Evolutionary conservation across 2,329 filamentous ascomycete genomes (phyloP), one percentile per base, ranked within the genome.

Genomic region (Chaetomiaceae sp.): DNA sequence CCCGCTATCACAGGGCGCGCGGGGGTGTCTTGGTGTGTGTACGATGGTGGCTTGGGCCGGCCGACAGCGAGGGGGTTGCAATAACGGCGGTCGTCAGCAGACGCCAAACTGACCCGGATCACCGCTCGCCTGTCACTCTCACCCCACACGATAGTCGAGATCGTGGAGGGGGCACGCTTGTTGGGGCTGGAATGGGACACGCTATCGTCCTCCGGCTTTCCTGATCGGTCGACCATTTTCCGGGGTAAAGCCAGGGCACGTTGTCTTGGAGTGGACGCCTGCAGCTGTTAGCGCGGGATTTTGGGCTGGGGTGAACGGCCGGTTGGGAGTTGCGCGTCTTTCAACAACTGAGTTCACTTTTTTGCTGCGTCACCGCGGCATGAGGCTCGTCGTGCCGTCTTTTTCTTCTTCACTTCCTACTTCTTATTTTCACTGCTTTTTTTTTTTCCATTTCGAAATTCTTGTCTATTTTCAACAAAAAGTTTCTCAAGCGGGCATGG

Each of bases 81-180:
- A n/a, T n/a, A n/a, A n/a, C n/a, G n/a, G n/a, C 33, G 36, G 33
- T 32, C 35, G 36, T 43, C 43, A 46, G 42, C 38, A 30, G 29
- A 9, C 17, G n/a, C 29, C n/a, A 22, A 14, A n/a, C n/a, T 22
- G 9, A 27, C 19, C 41, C 18, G 24, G 11, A 24, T 26, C 10
- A 17, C 36, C 10, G 7, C n/a, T 30, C 19, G 20, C 26, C 35
- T 29, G 27, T 35, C 30, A 38, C 22, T 18, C n/a, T 35, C 47
- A 50, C 48, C 48, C 44, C 48, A 47, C 48, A 50, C 30, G n/a
- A 38, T 37, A 27, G 35, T 15, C 41, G 29, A 41, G 39, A 42
- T 45, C 35, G 19, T 27, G 35, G 22, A 33, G 20, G n/a, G n/a
- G n/a, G n/a, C n/a, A n/a, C n/a, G 38, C 35, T 35, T 42, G 26